phyloP scores from a whole-genome alignment of 1,139 yeast species.

The Meyerozyma sp. region DNA sequence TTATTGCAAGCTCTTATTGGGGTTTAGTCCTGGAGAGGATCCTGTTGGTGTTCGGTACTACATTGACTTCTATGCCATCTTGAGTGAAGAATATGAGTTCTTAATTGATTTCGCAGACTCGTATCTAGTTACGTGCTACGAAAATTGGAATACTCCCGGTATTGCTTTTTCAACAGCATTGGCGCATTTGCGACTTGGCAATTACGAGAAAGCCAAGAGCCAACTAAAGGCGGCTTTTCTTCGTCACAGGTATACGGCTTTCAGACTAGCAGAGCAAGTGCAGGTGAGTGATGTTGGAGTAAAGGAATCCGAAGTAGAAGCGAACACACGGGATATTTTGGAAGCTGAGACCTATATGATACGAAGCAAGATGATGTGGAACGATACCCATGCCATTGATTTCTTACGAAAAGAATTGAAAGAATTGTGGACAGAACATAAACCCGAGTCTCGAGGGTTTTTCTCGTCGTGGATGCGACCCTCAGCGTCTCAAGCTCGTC shows the following conservation, averaged over 20 bases:
- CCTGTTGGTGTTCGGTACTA: constrained; percentile 81
- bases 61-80: constrained; percentile 72
- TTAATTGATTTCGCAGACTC: constrained; percentile 52
- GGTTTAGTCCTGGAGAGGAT: constrained; percentile 73
- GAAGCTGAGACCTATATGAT: constrained; percentile 49
- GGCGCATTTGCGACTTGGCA: constrained; percentile 45
- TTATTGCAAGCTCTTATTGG: constrained; percentile 64
- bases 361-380: constrained; percentile 48
- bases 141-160: constrained; percentile 71
- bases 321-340: constrained; percentile 23
- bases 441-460: constrained; percentile 6
- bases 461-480: constrained; percentile 32
- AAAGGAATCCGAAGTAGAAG: constrained; percentile 17
- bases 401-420: constrained; percentile 46
- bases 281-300: constrained; percentile 21
- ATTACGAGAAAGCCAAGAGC: constrained; percentile 38
- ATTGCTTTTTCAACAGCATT: constrained; percentile 62
- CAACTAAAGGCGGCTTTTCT: constrained; percentile 47
- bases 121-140: constrained; percentile 51
- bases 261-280: constrained; percentile 39
- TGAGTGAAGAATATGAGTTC: constrained; percentile 62
- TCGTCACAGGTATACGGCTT: constrained; percentile 58
- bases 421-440: constrained; percentile 20
- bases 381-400: constrained; percentile 35
- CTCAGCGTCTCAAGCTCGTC: not conserved